Percentiles rank a stretch among this genome's conserved stretches.
Evolutionary conservation across 2,329 filamentous ascomycete genomes (phyloP).

Genomic region (Aspergillus flavus): DNA sequence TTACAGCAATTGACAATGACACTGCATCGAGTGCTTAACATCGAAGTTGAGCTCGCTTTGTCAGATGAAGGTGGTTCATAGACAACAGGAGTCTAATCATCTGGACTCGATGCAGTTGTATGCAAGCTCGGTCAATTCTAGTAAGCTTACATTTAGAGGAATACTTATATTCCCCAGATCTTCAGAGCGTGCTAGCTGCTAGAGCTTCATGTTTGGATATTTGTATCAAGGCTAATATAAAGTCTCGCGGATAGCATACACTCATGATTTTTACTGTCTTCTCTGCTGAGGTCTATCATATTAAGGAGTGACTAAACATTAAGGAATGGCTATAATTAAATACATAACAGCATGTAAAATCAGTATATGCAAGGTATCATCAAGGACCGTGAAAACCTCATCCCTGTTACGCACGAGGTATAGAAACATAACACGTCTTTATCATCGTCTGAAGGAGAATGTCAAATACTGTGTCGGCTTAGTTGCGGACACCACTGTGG

Average conservation of each 20-base stretch:
- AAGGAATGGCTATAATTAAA: not conserved
- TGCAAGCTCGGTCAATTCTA: not conserved
- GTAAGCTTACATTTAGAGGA: not conserved
- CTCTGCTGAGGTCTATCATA: not conserved
- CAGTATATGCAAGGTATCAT: not conserved
- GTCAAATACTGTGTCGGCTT: not conserved
- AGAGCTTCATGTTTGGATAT: rapidly evolving
- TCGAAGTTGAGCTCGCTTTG: too few relatives aligned
- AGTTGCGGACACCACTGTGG: not conserved
- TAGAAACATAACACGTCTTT: not conserved
- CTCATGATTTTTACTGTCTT: not conserved
- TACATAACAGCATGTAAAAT: not conserved
- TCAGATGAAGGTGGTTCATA: too few relatives aligned
- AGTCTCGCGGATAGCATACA: not conserved
- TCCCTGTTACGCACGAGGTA: not conserved
- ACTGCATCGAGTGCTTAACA: too few relatives aligned
- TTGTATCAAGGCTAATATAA: not conserved
- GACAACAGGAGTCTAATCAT: too few relatives aligned
- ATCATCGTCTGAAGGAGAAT: not conserved
- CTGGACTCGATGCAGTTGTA: not conserved
- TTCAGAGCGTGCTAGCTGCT: too few relatives aligned
- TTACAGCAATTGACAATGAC: not conserved
- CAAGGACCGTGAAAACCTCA: not conserved
- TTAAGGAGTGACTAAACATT: not conserved
- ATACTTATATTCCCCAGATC: too few relatives aligned